Base-by-base conservation (phyloP, 495 filamentous ascomycete genomes). In the Penicillium silybi region DNA sequence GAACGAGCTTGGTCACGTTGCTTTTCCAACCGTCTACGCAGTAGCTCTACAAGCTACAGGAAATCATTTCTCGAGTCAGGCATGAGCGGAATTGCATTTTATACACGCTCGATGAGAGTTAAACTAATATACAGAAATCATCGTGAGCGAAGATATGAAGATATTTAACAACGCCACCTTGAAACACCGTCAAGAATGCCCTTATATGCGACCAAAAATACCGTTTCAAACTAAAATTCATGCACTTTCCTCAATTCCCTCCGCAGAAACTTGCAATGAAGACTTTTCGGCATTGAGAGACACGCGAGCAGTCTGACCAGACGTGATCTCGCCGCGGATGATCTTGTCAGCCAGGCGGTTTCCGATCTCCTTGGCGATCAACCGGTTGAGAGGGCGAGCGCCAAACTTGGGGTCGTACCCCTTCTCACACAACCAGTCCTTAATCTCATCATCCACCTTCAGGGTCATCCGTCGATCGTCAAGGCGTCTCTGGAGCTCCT, bases 381-480 rank as follows among this genome's bases (percentile, higher is more conserved):
- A 77, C 25, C 95, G 79, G 64, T 97, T 97, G 29, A 97, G 77
- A 23, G 93, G 93, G n/a, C 95, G 78, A 18, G 93, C 93, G 50
- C 95, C 93, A 65, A 89, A 97, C 59, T 82, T 84, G 15, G 91
- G 87, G 65, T 97, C 92, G 59, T 96, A 97, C 6, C 91, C 90
- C 54, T 83, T 80, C 57, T 92, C 86, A 25, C 87, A 89, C 9
- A 97, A 79, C 93, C 93, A 97, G 37, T 84, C 71, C 56, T 87
- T 87, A 26, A 90, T 88, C 11, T 85, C 75, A 43, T 83, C 76
- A 26, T 84, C 74, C 11, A 92, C 88, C 22, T 82, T 60, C 8
- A 98, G 71, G 2, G 71, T 82, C 63, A 97, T 96, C 20, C 93
- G 82, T 29, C 91, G 82, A 61, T 96, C 90, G 59, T 90, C 84